phyloP scores from a whole-genome alignment of 2,329 filamentous ascomycete species.

The Grosmannia clavigera region DNA sequence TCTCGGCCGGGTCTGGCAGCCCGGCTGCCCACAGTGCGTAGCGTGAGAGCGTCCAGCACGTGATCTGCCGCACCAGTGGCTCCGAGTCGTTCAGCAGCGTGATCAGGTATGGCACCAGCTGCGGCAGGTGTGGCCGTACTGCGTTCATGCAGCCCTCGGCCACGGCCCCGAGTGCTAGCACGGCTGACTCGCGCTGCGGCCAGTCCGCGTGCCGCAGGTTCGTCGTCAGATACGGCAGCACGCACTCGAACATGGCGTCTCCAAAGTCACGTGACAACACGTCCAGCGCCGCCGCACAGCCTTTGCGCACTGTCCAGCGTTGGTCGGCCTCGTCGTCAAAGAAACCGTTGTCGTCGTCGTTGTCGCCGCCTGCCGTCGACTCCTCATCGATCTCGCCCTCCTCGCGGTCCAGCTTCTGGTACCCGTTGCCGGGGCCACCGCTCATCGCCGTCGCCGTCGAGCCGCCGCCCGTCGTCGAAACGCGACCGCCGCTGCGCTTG shows the following conservation, averaged over 20 bases:
- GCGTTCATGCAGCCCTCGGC: conserved; percentile 88
- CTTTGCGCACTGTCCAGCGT: conserved; percentile 91
- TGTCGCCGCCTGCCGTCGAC: conserved; percentile 32
- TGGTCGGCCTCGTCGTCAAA: conserved; percentile 79
- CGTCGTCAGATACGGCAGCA: conserved; percentile 81
- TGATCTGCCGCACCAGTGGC: conserved; percentile 89
- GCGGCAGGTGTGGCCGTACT: conserved; percentile 79
- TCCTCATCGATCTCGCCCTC: conserved; percentile 64
- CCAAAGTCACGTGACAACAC: conserved; percentile 88
- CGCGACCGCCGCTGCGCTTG: conserved; percentile 33
- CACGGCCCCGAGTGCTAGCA: conserved; percentile 86
- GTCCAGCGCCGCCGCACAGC: conserved; percentile 88
- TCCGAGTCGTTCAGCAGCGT: conserved; percentile 73
- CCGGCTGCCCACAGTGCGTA: conserved; percentile 88
- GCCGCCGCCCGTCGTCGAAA: conserved; percentile 1
- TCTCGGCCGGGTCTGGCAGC: conserved; percentile 53
- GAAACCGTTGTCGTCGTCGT: conserved; percentile 82
- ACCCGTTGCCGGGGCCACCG: conserved; percentile 30
- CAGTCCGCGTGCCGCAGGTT: conserved; percentile 83
- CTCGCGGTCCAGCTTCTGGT: conserved; percentile 42
- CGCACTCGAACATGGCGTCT: conserved; percentile 76
- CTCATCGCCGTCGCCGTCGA: conserved; percentile 38
- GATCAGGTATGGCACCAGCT: conserved; percentile 83
- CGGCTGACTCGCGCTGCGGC: conserved; percentile 86
- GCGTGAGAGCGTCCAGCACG: conserved; percentile 90